phyloP scores from a whole-genome alignment of 2,329 filamentous ascomycete species.

The Pseudocercospora fuligena region DNA sequence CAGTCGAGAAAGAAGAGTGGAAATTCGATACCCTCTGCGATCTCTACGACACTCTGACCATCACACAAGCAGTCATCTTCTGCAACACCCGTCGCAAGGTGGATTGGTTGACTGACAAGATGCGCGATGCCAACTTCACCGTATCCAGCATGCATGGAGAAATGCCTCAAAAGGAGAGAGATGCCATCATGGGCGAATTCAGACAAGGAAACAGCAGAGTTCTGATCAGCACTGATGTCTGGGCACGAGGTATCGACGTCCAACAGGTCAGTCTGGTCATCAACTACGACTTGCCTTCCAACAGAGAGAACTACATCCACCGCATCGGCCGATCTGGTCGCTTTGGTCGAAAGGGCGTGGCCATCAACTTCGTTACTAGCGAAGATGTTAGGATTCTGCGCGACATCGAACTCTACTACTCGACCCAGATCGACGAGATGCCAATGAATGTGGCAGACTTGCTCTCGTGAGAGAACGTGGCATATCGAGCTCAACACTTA shows the following conservation, averaged over 20 bases:
- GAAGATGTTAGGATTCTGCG: conserved; percentile 97
- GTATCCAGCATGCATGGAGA: conserved; percentile 99
- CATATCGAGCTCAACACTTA: background rate
- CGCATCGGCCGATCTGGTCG: conserved; percentile 93
- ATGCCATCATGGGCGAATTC: conserved; percentile 99
- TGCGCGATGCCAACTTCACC: conserved; percentile 98
- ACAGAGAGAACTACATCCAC: conserved; percentile 99
- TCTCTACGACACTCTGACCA: conserved; percentile 97
- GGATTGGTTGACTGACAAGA: conserved; percentile 99
- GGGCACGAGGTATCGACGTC: conserved; percentile 97
- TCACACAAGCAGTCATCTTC: conserved; percentile 99
- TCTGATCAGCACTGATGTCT: conserved; percentile 95
- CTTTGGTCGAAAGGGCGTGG: conserved; percentile 97
- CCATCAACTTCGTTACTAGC: conserved; percentile 98
- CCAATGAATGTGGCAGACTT: conserved; percentile 75
- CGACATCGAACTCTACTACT: conserved; percentile 98
- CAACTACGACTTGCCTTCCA: conserved; percentile 97
- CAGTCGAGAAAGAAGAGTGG: conserved; percentile 99
- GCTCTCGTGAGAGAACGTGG: conserved; percentile 34
- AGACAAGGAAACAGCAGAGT: conserved; percentile 94
- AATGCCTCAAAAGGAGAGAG: conserved; percentile 97
- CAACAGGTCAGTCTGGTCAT: conserved; percentile 98
- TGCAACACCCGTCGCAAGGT: conserved; percentile 99
- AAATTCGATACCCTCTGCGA: conserved; percentile 99
- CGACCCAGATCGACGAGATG: conserved; percentile 98